Conservation (phyloP, 1,139 yeast species). For the Protomyces pachydermus region DNA sequence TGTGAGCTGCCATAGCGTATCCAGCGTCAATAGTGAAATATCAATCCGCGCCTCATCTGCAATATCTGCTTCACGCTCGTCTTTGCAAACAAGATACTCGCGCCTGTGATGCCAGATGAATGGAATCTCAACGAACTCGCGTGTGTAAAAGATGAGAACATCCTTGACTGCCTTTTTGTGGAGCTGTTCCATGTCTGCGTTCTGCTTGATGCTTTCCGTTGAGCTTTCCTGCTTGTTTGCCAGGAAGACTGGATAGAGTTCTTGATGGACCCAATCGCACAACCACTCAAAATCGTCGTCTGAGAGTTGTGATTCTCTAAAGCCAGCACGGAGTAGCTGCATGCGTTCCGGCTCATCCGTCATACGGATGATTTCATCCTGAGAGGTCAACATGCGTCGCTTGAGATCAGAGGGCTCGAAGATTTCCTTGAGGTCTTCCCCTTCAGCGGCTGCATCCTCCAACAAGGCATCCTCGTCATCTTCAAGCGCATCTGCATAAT, state of each 20-base stretch:
- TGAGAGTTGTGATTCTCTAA: conserved; percentile 59
- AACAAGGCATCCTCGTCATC: conserved; percentile 44
- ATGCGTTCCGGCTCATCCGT: conserved; percentile 90
- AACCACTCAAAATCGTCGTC: conserved; percentile 51
- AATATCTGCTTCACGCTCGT: conserved; percentile 33
- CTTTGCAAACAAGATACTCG: conserved; percentile 65
- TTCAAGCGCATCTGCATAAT: conserved; percentile 84
- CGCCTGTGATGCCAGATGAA: conserved; percentile 93
- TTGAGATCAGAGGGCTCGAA: conserved; percentile 91
- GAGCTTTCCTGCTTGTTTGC: conserved; percentile 31
- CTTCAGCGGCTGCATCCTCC: conserved; percentile 30
- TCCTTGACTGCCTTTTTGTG: conserved; percentile 64
- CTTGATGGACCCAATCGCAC: conserved; percentile 58
- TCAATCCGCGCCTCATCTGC: conserved; percentile 41
- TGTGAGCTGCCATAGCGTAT: conserved; percentile 88
- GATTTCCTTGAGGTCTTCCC: conserved; percentile 64
- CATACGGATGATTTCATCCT: conserved; percentile 79
- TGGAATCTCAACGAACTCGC: conserved; percentile 86
- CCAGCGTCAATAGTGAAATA: conserved; percentile 44
- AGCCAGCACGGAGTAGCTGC: conserved; percentile 64
- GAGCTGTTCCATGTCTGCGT: conserved; percentile 51
- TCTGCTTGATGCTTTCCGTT: conserved; percentile 5
- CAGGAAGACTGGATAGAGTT: conserved; percentile 13
- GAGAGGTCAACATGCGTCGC: conserved; percentile 85
- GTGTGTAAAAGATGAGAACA: conserved; percentile 71